phyloP scores from a whole-genome alignment of 495 filamentous ascomycete genomes.

The Cercophora scortea region DNA sequence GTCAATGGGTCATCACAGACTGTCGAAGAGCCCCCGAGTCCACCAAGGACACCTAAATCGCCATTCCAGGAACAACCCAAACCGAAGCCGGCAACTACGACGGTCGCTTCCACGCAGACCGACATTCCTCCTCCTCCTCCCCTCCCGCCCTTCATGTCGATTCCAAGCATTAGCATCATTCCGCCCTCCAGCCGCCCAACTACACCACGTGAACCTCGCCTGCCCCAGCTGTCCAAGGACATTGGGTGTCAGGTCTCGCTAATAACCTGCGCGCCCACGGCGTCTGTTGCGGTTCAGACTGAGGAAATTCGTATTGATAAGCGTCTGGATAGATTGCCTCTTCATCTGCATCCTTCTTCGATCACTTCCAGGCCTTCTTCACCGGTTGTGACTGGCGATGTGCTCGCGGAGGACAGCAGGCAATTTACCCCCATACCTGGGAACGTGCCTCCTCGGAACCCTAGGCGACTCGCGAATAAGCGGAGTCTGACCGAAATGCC shows the following conservation, averaged over 20 bases:
- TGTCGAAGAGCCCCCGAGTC: conserved; percentile 55
- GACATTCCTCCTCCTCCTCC: conserved; percentile 20
- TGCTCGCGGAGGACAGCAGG: conserved; percentile 24
- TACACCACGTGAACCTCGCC: conserved; percentile 43
- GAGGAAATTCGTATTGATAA: conserved; percentile 77
- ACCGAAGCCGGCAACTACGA: conserved; percentile 18
- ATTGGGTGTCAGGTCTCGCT: conserved; percentile 47
- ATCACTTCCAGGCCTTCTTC: conserved; percentile 52
- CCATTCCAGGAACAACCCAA: conserved; percentile 25
- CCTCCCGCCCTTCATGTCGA: conserved; percentile 22
- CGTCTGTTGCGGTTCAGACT: conserved; percentile 75
- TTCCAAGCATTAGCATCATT: conserved; percentile 55
- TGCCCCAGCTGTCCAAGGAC: conserved; percentile 49
- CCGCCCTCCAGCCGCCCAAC: conserved; percentile 47
- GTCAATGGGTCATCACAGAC: conserved; percentile 70
- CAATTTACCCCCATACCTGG: conserved; percentile 44
- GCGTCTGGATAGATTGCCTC: conserved; percentile 63
- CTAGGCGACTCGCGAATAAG: conserved; percentile 38
- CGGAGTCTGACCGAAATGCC: conserved; percentile 38
- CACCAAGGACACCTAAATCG: conserved; percentile 58
- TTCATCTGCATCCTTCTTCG: conserved; percentile 69
- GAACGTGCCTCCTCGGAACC: conserved; percentile 44
- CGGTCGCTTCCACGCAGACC: conserved; percentile 66
- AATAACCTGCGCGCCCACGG: conserved; percentile 35
- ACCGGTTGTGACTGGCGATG: conserved; percentile 22